Conservation (phyloP, 73 alveolate genomes). For the Paramecium sexaurelia region DNA sequence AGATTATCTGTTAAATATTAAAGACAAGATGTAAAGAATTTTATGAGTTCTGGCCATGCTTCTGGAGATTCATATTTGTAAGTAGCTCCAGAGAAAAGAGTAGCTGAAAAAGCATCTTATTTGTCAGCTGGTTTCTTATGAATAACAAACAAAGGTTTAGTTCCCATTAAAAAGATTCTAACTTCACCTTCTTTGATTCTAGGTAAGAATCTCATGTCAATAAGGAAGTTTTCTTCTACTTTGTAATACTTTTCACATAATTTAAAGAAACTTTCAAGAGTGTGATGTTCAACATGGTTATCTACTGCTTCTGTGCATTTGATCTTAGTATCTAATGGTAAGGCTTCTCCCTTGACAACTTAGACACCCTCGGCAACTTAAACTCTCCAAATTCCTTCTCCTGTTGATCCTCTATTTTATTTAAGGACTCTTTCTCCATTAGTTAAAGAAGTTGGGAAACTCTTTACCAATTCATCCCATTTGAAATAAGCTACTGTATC, state of each 20-base stretch:
- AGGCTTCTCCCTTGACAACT: slow-evolving; percentile 8
- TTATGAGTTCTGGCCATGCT: slow-evolving; percentile 12
- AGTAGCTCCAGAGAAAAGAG: slow-evolving; percentile 21
- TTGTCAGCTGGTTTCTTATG: slow-evolving; percentile 55
- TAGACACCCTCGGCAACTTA: slow-evolving; percentile 5
- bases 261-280: slow-evolving; percentile 41
- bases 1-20: slow-evolving; percentile 6
- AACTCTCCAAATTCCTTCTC: slow-evolving; percentile 50
- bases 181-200: slow-evolving; percentile 52
- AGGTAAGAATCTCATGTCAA: slow-evolving; percentile 44
- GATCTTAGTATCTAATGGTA: slow-evolving; percentile 43
- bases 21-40: not conserved
- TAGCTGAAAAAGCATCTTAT: slow-evolving; percentile 45
- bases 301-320: slow-evolving; percentile 48
- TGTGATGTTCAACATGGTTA: slow-evolving; percentile 46
- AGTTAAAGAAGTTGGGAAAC: slow-evolving; percentile 28
- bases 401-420: slow-evolving; percentile 44
- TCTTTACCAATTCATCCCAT: not conserved
- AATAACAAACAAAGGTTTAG: slow-evolving; percentile 24
- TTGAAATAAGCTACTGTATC: slow-evolving; percentile 26
- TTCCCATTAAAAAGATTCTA: slow-evolving; percentile 43
- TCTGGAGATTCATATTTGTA: slow-evolving; percentile 27
- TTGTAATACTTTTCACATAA: slow-evolving; percentile 22
- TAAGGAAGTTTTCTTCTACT: slow-evolving; percentile 13
- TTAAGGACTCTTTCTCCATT: slow-evolving; percentile 52